These are phyloP conservation scores for Spatholobus suberectus DNA, from an alignment of 306 rosid species.

Conservation along the genomic window DNA sequence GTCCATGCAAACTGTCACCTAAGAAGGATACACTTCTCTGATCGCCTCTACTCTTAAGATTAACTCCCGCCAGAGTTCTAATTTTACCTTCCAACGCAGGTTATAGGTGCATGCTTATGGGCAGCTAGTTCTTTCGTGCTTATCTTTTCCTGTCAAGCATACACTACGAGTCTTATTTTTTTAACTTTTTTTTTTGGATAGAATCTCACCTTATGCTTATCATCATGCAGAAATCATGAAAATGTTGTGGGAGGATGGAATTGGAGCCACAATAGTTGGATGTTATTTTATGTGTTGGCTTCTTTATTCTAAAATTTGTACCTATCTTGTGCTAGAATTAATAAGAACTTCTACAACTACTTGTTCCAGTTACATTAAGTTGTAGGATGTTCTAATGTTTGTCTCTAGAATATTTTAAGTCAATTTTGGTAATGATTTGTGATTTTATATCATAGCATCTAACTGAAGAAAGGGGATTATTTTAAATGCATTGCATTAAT, in stretches of 20 bases:
- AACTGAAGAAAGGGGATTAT: not conserved
- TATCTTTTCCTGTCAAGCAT: not conserved
- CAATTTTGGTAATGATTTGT: not conserved
- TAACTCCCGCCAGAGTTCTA: slow-evolving; percentile 95
- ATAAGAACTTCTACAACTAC: slow-evolving; percentile 15
- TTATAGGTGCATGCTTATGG: slow-evolving; percentile 32
- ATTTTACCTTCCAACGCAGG: slow-evolving; percentile 94
- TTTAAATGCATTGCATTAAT: not conserved
- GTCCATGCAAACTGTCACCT: slow-evolving; percentile 94
- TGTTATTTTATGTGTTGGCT: not conserved
- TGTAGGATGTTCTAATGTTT: slow-evolving; percentile 4
- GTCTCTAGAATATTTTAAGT: slow-evolving; percentile 16
- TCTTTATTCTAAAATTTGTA: not conserved
- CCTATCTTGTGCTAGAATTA: not conserved
- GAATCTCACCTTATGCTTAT: not conserved
- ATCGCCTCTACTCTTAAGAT: slow-evolving; percentile 92
- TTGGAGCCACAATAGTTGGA: not conserved
- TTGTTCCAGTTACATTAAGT: not conserved
- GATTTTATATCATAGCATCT: not conserved
- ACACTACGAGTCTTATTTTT: not conserved
- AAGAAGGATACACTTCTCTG: slow-evolving; percentile 94
- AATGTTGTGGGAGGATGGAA: slow-evolving; percentile 15
- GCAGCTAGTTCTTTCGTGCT: not conserved
- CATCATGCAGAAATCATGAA: slow-evolving; percentile 51
- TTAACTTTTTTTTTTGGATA: not conserved